phyloP scores from a whole-genome alignment of 23 red algal species.

The Chondrus crispus region DNA sequence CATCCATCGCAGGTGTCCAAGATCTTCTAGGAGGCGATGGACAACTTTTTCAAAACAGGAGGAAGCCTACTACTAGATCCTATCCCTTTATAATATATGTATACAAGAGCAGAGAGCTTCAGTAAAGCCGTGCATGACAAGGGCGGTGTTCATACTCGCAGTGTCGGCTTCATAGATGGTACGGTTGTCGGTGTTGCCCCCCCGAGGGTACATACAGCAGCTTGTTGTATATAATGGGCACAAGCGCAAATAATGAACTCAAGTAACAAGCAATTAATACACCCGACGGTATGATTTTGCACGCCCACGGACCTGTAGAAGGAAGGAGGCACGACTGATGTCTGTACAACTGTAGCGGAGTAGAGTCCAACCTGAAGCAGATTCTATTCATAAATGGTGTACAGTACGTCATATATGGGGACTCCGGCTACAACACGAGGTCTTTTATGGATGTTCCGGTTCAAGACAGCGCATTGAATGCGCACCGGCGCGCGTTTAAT shows the following conservation, averaged over 20 bases:
- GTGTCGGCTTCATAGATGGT: slow-evolving; percentile 15
- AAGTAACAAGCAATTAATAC: slow-evolving; percentile 14
- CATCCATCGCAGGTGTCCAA: slow-evolving; percentile 3
- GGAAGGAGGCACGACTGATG: neutral
- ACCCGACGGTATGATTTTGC: slow-evolving; percentile 30
- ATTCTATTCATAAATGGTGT: neutral
- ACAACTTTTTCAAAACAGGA: neutral
- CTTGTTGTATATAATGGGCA: slow-evolving; percentile 13
- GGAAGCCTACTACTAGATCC: neutral
- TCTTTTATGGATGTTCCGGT: slow-evolving; percentile 1
- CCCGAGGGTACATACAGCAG: neutral
- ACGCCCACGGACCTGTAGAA: neutral
- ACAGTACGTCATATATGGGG: neutral
- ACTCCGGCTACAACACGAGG: neutral
- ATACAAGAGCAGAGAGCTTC: neutral
- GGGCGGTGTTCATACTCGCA: neutral
- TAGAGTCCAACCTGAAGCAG: neutral
- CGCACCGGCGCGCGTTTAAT: neutral
- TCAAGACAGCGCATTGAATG: neutral
- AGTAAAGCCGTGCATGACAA: neutral
- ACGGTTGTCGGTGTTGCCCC: neutral
- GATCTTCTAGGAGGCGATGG: slow-evolving; percentile 31
- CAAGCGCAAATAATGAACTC: neutral
- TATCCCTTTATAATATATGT: neutral
- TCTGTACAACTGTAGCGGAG: neutral